Conservation (phyloP, 495 filamentous ascomycete genomes). For the Penicillium waksmanii region DNA sequence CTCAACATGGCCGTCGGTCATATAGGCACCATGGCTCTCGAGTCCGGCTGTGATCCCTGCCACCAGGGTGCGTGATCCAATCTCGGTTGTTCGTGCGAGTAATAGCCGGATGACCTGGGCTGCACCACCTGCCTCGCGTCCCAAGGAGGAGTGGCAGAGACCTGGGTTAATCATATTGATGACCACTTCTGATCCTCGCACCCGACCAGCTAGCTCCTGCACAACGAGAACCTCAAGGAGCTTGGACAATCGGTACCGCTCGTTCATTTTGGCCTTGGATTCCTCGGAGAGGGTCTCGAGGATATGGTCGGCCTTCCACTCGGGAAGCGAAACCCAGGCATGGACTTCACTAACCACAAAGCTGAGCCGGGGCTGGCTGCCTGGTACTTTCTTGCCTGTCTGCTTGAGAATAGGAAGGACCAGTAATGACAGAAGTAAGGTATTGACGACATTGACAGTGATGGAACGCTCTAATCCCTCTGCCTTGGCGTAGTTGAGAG, state of each 20-base stretch:
- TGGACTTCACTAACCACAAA: slow-evolving; percentile 49
- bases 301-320: slow-evolving; percentile 35
- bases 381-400: slow-evolving; percentile 27
- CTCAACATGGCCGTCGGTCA: slow-evolving; percentile 36
- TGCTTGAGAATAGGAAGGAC: slow-evolving; percentile 46
- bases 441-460: slow-evolving; percentile 59
- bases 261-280: slow-evolving; percentile 27
- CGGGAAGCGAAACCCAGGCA: slow-evolving; percentile 33
- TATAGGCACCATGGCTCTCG: slow-evolving; percentile 53
- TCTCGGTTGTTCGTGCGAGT: slow-evolving; percentile 49
- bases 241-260: slow-evolving; percentile 55
- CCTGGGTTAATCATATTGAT: slow-evolving; percentile 59
- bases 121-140: slow-evolving; percentile 30
- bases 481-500: slow-evolving; percentile 20
- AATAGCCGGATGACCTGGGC: slow-evolving; percentile 25
- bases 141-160: slow-evolving; percentile 49
- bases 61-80: slow-evolving; percentile 52
- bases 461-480: slow-evolving; percentile 53
- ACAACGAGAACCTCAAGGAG: slow-evolving; percentile 53
- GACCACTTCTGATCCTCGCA: slow-evolving; percentile 44
- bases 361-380: slow-evolving; percentile 29
- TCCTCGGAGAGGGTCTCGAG: slow-evolving; percentile 39
- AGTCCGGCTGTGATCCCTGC: slow-evolving; percentile 37
- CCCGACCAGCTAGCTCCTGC: slow-evolving; percentile 46
- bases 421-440: slow-evolving; percentile 47